Percentiles rank a stretch among this genome's conserved stretches.
phyloP scores from a whole-genome alignment of 306 rosid genomes.

The Sphenostylis stenocarpa region DNA sequence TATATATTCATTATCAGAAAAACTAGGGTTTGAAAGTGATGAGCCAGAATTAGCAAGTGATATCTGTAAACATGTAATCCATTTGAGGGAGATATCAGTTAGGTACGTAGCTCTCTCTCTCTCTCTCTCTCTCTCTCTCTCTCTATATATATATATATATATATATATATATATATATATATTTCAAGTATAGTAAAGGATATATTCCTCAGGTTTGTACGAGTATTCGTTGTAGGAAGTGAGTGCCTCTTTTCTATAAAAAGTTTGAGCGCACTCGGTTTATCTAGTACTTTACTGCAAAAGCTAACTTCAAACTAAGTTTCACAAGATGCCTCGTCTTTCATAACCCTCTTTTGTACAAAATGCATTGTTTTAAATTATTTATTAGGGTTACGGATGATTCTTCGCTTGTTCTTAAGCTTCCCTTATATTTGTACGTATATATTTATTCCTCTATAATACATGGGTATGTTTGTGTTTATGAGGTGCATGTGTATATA shows the following conservation, averaged over 20 bases:
- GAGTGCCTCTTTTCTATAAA: conserved; percentile 39
- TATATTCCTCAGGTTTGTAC: conserved; percentile 39
- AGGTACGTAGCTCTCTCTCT: conserved; percentile 16
- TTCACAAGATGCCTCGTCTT: conserved; percentile 44
- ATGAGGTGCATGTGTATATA: not conserved
- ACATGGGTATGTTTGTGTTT: not conserved
- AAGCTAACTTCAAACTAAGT: conserved; percentile 34
- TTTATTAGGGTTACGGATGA: conserved; percentile 27
- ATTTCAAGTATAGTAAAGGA: conserved; percentile 32
- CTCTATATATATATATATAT: too few relatives aligned
- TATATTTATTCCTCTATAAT: not conserved
- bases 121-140: too few relatives aligned
- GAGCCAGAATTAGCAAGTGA: conserved; percentile 16
- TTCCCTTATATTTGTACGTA: not conserved
- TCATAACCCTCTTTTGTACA: conserved; percentile 9
- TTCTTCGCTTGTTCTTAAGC: not conserved
- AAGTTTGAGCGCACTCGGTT: conserved; percentile 38
- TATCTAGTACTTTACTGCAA: conserved; percentile 29
- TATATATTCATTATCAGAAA: not conserved
- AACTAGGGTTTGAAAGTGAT: not conserved
- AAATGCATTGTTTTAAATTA: not conserved
- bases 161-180: too few relatives aligned
- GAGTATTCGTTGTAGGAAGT: conserved; percentile 40
- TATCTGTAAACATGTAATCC: not conserved
- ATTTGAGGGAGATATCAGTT: conserved; percentile 17